Conservation (phyloP, 1,139 yeast species). For the Suhomyces choctaworum region DNA sequence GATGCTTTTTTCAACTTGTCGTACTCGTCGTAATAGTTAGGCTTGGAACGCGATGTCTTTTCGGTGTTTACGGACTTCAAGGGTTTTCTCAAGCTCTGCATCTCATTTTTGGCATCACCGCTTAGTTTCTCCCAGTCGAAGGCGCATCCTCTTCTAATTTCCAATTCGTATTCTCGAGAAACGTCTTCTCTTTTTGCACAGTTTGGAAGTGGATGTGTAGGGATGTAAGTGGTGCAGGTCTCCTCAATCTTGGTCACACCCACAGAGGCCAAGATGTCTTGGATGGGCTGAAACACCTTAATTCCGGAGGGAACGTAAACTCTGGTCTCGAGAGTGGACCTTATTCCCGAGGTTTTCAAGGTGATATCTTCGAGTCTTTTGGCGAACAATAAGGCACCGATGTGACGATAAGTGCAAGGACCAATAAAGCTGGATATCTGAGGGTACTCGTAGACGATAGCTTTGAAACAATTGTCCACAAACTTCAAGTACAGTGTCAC, state of each 20-base stretch:
- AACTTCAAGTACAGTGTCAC: conserved; percentile 8
- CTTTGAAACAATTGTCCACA: conserved; percentile 9
- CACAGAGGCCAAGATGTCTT: conserved; percentile 8
- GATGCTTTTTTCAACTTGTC: conserved; percentile 9
- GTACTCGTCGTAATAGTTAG: conserved; percentile 9
- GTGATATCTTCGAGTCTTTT: conserved; percentile 10
- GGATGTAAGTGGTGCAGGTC: conserved; percentile 10
- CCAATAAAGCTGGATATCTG: conserved; percentile 9
- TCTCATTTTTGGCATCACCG: conserved; percentile 8
- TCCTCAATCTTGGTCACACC: conserved; percentile 9
- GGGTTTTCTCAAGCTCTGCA: conserved; percentile 8
- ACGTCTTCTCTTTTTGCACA: conserved; percentile 8
- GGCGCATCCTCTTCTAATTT: conserved; percentile 12
- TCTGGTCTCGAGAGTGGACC: conserved; percentile 10
- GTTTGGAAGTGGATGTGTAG: conserved; percentile 10
- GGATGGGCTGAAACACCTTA: conserved; percentile 11
- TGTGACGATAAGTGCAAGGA: conserved; percentile 10
- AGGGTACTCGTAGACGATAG: conserved; percentile 7
- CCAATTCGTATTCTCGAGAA: conserved; percentile 8
- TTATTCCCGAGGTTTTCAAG: conserved; percentile 9
- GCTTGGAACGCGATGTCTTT: conserved; percentile 2
- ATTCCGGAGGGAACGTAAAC: conserved; percentile 9
- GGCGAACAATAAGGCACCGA: conserved; percentile 11
- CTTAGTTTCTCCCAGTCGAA: conserved; percentile 12
- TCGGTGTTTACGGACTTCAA: conserved; percentile 1